A percentile compares a stretch with the other conserved stretches of the same genome.
Evolutionary conservation across 176 grass and related monocot species (phyloP).

Genomic region (Luzula sylvatica): DNA sequence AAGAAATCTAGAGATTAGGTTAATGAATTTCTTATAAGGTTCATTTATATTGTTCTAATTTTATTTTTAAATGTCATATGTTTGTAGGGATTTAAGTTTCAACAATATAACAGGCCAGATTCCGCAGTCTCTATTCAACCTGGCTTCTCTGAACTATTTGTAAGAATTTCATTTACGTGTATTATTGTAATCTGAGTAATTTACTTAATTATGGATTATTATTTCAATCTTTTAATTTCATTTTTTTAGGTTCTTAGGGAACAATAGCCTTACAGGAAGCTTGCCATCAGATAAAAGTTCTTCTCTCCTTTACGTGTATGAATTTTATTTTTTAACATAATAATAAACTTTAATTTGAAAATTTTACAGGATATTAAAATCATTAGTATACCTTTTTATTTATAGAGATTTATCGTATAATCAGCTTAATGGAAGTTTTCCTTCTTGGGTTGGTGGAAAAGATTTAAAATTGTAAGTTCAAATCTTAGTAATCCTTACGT

Average conservation of each 20-base stretch:
- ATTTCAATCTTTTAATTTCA: background rate
- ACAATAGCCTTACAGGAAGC: conserved; percentile 62
- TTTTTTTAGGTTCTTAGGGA: conserved; percentile 66
- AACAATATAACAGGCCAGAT: conserved; percentile 70
- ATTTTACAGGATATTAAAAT: background rate
- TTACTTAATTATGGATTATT: background rate
- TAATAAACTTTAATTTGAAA: background rate
- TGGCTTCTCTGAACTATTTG: conserved; percentile 36
- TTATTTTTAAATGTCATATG: background rate
- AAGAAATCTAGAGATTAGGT: background rate
- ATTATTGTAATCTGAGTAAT: background rate
- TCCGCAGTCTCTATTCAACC: conserved; percentile 37
- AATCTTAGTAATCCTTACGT: background rate
- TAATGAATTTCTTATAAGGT: no score
- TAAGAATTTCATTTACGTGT: conserved; percentile 23
- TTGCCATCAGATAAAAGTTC: conserved; percentile 44
- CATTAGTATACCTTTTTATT: background rate
- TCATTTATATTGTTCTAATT: background rate
- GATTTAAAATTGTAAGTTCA: conserved; percentile 62
- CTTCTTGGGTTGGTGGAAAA: conserved; percentile 61
- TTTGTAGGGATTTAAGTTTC: conserved; percentile 76
- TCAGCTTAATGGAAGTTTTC: conserved; percentile 68
- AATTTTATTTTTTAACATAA: conserved; percentile 4
- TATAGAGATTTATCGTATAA: conserved; percentile 90
- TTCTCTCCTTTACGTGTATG: conserved; percentile 45